These are phyloP conservation scores for Brassica nigra DNA, from an alignment of 345 rosid genomes.

Conservation along the genomic window DNA sequence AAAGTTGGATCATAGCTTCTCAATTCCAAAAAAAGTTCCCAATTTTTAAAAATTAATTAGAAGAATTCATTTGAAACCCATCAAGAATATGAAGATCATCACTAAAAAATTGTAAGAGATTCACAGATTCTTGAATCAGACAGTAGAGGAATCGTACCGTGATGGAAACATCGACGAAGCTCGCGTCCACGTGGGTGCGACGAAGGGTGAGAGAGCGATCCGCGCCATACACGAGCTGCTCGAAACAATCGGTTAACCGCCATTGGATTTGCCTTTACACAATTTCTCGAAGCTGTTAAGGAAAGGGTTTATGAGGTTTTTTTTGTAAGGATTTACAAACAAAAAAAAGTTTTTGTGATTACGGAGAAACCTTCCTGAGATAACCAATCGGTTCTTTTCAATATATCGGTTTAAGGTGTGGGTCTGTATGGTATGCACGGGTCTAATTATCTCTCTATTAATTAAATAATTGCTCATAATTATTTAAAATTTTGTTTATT, in stretches of 20 bases:
- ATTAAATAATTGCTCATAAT: no score
- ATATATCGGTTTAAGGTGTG: not conserved
- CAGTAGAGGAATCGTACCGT: constrained; percentile 29
- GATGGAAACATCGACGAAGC: constrained; percentile 35
- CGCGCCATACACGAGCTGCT: constrained; percentile 46
- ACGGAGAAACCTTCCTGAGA: not conserved
- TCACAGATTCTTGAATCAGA: not conserved
- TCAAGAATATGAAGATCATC: not conserved
- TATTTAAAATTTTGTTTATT: no score
- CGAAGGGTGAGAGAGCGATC: constrained; percentile 32
- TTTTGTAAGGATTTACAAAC: no score
- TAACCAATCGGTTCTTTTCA: not conserved
- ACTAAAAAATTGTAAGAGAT: not conserved
- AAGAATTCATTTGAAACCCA: not conserved
- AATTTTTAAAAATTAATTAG: not conserved
- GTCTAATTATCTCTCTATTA: no score
- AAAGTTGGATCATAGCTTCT: not conserved
- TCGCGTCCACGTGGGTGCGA: constrained; percentile 28
- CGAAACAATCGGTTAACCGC: constrained; percentile 46
- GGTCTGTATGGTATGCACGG: no score
- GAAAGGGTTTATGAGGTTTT: constrained; percentile 32
- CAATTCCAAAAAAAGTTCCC: not conserved
- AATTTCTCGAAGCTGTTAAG: not conserved
- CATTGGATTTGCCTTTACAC: constrained; percentile 41
- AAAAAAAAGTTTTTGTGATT: not conserved